A percentile compares a stretch with the other conserved stretches of the same genome.
phyloP scores from a whole-genome alignment of 2,329 filamentous ascomycete genomes.

The Cladosporium austrohemisphaericum region DNA sequence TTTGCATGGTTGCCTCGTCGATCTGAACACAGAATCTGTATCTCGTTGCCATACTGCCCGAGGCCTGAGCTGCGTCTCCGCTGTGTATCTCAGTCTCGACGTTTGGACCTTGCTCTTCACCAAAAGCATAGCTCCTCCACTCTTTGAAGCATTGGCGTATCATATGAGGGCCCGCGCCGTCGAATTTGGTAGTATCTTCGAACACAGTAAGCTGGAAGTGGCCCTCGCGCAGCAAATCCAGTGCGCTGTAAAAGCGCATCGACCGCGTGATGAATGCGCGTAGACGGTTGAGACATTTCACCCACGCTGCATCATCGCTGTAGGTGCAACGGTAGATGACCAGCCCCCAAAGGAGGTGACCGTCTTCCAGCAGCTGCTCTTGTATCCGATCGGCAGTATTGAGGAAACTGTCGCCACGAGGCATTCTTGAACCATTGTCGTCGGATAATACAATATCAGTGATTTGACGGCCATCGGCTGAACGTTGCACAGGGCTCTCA shows the following conservation, averaged over 20 bases:
- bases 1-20: not conserved
- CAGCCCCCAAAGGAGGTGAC: conserved; percentile 19
- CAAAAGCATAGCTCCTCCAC: not conserved
- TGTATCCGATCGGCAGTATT: conserved; percentile 16
- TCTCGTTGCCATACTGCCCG: not conserved
- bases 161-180: not conserved
- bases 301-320: conserved; percentile 15
- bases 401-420: not conserved
- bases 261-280: not conserved
- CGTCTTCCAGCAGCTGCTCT: conserved; percentile 16
- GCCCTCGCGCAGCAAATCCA: not conserved
- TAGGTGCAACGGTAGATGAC: conserved; percentile 22
- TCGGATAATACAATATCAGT: too few species aligned
- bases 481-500: too few species aligned
- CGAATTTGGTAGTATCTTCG: not conserved
- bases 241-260: not conserved
- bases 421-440: too few species aligned
- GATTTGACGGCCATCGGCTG: too few species aligned
- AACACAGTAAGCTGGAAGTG: not conserved
- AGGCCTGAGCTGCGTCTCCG: not conserved
- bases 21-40: not conserved
- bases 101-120: not conserved
- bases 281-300: conserved; percentile 14
- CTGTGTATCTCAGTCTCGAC: not conserved
- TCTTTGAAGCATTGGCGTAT: not conserved